phyloP scores from a whole-genome alignment of 2,329 filamentous ascomycete species.

The Fusarium napiforme region DNA sequence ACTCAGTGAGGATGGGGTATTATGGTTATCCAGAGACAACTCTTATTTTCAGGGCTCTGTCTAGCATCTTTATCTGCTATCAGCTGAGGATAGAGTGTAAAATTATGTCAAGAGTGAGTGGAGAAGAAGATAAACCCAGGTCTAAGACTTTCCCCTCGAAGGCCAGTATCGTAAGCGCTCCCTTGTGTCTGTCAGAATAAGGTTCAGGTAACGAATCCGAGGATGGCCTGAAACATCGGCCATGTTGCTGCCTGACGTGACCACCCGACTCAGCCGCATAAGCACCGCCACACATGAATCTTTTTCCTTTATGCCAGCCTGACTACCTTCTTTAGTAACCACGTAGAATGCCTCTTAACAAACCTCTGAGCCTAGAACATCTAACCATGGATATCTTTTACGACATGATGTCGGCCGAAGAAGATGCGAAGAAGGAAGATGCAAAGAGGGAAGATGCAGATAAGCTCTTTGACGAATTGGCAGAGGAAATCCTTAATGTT shows the following conservation, averaged over 20 bases:
- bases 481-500: fast-evolving
- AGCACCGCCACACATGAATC: neutral
- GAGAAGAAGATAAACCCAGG: neutral
- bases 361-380: neutral
- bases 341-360: neutral
- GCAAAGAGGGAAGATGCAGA: neutral
- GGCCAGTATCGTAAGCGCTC: too few species aligned
- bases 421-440: too few species aligned
- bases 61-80: too few species aligned
- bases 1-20: neutral
- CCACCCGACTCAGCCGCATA: neutral
- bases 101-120: too few species aligned
- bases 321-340: fast-evolving
- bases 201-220: fast-evolving
- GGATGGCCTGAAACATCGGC: neutral
- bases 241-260: neutral
- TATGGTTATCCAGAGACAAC: fast-evolving
- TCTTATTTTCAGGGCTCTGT: too few species aligned
- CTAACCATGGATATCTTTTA: neutral
- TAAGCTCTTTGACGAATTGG: fast-evolving
- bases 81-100: too few species aligned
- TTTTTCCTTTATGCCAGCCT: fast-evolving
- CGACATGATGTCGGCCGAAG: too few species aligned
- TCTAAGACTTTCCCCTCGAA: too few species aligned
- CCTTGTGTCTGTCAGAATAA: neutral